phyloP scores from a whole-genome alignment of 2,329 filamentous ascomycete species.

The Paramyrothecium roridum region DNA sequence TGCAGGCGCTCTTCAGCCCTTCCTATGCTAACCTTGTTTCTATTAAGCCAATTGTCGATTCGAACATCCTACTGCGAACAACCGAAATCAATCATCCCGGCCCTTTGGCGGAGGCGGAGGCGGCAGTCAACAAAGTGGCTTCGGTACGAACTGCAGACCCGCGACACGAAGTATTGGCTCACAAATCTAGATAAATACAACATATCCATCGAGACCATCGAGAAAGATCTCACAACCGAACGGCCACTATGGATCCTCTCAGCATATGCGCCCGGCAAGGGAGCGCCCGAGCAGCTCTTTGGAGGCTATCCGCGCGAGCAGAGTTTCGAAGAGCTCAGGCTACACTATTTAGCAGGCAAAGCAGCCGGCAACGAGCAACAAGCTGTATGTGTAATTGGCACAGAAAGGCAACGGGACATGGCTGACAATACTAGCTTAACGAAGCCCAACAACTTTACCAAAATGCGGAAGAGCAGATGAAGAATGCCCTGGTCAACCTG shows the following conservation, averaged over 20 bases:
- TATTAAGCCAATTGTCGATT: constrained; percentile 50
- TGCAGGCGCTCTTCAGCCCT: background rate
- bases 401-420: background rate
- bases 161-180: constrained; percentile 4
- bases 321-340: constrained; percentile 82
- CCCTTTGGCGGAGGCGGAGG: constrained; percentile 24
- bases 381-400: constrained; percentile 36
- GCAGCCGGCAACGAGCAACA: constrained; percentile 57
- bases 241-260: constrained; percentile 84
- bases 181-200: constrained; percentile 37
- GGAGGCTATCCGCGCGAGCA: constrained; percentile 77
- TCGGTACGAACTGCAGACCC: constrained; percentile 13
- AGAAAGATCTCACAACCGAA: constrained; percentile 65
- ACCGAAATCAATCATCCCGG: background rate
- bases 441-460: constrained; percentile 60
- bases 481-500: constrained; percentile 65
- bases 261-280: constrained; percentile 73
- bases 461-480: constrained; percentile 68
- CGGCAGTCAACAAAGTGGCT: constrained; percentile 15
- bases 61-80: constrained; percentile 45
- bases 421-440: constrained; percentile 43
- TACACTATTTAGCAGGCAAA: constrained; percentile 64
- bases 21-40: background rate
- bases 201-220: constrained; percentile 58
- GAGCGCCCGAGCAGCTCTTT: constrained; percentile 79